Percentiles rank a stretch among this genome's conserved stretches.
Conservation (phyloP, 2,329 filamentous ascomycete species). For the Peltaster fructicola region DNA sequence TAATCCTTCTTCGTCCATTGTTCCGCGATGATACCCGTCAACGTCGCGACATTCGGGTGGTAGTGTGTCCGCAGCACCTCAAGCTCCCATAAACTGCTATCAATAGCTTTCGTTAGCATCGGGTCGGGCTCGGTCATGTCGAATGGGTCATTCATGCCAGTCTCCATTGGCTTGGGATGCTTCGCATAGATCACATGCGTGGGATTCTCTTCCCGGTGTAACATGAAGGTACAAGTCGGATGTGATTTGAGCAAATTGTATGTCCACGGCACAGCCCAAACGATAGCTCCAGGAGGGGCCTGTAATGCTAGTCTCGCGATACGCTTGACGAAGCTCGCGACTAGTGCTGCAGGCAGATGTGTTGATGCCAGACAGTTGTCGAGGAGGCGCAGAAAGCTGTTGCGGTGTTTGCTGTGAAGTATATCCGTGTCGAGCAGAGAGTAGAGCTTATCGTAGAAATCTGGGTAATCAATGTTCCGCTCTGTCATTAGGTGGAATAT, state of each 20-base stretch:
- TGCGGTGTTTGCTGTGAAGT: slow-evolving; percentile 85
- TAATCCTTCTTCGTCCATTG: slow-evolving; percentile 95
- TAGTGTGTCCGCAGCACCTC: slow-evolving; percentile 83
- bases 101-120: slow-evolving; percentile 69
- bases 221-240: slow-evolving; percentile 85
- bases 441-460: slow-evolving; percentile 85
- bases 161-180: slow-evolving; percentile 27
- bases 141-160: slow-evolving; percentile 60
- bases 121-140: slow-evolving; percentile 59
- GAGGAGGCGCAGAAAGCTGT: slow-evolving; percentile 78
- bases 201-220: slow-evolving; percentile 47
- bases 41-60: slow-evolving; percentile 87
- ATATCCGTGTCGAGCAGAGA: slow-evolving; percentile 73
- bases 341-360: slow-evolving; percentile 75
- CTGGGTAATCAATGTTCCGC: slow-evolving; percentile 73
- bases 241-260: slow-evolving; percentile 90
- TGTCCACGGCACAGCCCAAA: slow-evolving; percentile 76
- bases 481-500: slow-evolving; percentile 89
- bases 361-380: slow-evolving; percentile 82
- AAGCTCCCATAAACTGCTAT: slow-evolving; percentile 89
- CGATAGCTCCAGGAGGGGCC: slow-evolving; percentile 76
- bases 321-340: slow-evolving; percentile 94
- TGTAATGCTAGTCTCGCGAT: slow-evolving; percentile 69
- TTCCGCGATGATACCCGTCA: slow-evolving; percentile 84
- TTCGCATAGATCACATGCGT: slow-evolving; percentile 14